Evolutionary conservation across 805 yeast species (phyloP), one percentile per base, ranked within the genome.

Genomic region (Brettanomyces nanus): DNA sequence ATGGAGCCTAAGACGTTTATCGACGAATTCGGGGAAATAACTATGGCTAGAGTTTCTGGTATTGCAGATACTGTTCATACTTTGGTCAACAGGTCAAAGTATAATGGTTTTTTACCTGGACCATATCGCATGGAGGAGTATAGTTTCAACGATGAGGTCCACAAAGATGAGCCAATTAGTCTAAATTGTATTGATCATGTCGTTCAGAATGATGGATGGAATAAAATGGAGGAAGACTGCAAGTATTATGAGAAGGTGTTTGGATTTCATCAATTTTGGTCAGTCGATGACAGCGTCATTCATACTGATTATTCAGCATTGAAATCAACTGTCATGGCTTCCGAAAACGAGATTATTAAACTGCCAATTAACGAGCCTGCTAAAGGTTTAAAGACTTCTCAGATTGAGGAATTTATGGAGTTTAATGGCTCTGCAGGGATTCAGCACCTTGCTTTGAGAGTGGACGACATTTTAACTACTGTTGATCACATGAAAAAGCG

Each of bases 311-410:
- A 63, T 46, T 73, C 87, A 2, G 83, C 92, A 0, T 68, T 85
- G 39, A 67, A 73, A 38, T 80, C 94, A 10, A 72, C 77, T 19
- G 95, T 85, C 11, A 80, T 85, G 87, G 74, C 89, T 0, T 75
- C 83, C 6, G 61, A 67, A 11, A 73, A 77, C 46, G 84, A 80
- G 13, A 56, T 51, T 28, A 71, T 84, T 45, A 82, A 83, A 55
- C 77, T 85, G 76, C 95, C 95, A 13, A 72, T 85, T 35, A 85
- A 85, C 57, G 94, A 85, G 56, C 95, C 95, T 0, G 90, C 86
- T 0, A 54, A 63, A 35, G 85, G 89, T 1, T 54, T 63, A 30
- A 70, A 71, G 53, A 74, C 67, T 51, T 77, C 89, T 3, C 95
- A 85, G 53, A 80, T 85, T 42, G 94, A 85, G 57, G 95, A 85